A percentile compares a stretch with the other conserved stretches of the same genome.
These are phyloP conservation scores for Discostella stelligeroides DNA, from an alignment of 108 stramenopile genomes.

Conservation along the genomic window DNA sequence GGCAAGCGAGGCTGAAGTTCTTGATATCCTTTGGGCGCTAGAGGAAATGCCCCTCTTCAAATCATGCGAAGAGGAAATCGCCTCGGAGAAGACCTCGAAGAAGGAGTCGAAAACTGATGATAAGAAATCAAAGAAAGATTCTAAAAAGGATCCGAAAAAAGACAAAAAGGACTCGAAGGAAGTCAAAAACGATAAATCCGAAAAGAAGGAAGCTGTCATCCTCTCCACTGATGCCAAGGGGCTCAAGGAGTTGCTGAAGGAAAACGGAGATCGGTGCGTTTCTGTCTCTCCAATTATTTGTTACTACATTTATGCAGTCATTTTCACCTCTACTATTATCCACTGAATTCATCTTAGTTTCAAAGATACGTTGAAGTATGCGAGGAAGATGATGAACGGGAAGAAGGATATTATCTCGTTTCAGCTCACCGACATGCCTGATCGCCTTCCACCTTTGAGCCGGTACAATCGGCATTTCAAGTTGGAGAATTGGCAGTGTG, in stretches of 20 bases:
- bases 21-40: constrained; percentile 96
- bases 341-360: constrained; percentile 33
- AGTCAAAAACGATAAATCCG: constrained; percentile 58
- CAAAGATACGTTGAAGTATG: constrained; percentile 94
- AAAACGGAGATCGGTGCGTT: constrained; percentile 68
- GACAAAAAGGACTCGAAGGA: constrained; percentile 79
- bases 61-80: constrained; percentile 71
- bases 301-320: not conserved
- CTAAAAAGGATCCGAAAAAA: constrained; percentile 70
- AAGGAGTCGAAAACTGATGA: constrained; percentile 84
- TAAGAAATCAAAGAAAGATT: constrained; percentile 79
- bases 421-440: constrained; percentile 96
- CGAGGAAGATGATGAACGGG: constrained; percentile 88
- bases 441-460: constrained; percentile 96
- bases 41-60: constrained; percentile 90
- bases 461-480: constrained; percentile 93
- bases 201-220: constrained; percentile 74
- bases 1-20: constrained; percentile 83
- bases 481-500: constrained; percentile 98
- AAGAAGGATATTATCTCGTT: constrained; percentile 89
- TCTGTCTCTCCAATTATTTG: not conserved
- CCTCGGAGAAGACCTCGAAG: constrained; percentile 81
- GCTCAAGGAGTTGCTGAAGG: constrained; percentile 82
- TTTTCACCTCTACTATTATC: not conserved
- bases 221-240: constrained; percentile 69